These are phyloP conservation scores for Psilocybe azurescens DNA, from an alignment of 768 basidiomycete species.

Conservation along the genomic window DNA sequence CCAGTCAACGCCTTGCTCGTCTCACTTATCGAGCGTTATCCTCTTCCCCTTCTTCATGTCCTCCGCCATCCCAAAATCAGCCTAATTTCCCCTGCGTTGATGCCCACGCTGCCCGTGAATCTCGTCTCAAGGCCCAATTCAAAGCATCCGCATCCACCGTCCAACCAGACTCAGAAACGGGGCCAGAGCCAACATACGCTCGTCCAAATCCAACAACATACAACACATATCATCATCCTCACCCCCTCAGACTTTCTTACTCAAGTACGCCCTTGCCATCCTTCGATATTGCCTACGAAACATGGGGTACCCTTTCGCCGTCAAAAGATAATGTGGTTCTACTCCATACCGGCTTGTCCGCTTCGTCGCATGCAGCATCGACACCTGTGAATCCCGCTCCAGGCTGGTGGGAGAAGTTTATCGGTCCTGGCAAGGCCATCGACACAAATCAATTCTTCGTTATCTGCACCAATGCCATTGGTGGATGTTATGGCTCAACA, in stretches of 20 bases:
- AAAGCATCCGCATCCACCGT: conserved; percentile 16
- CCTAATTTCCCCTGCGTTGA: conserved; percentile 80
- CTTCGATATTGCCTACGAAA: conserved; percentile 94
- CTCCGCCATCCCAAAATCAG: conserved; percentile 10
- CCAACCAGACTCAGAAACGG: conserved; percentile 45
- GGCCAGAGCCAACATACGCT: conserved; percentile 85
- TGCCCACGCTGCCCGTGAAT: conserved; percentile 76
- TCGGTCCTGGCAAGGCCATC: conserved; percentile 91
- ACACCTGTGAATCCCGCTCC: conserved; percentile 76
- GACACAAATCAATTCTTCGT: conserved; percentile 94
- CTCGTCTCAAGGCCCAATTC: conserved; percentile 43
- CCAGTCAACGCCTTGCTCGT: conserved; percentile 2
- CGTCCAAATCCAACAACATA: conserved; percentile 81
- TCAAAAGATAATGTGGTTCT: conserved; percentile 87
- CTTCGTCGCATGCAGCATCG: conserved; percentile 93
- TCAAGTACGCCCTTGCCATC: conserved; percentile 57
- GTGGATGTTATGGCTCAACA: conserved; percentile 97
- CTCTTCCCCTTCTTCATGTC: conserved; percentile 9
- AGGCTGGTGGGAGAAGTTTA: conserved; percentile 99
- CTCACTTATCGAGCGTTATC: not conserved
- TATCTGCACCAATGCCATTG: conserved; percentile 95
- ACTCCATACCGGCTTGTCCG: conserved; percentile 94
- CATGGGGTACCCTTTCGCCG: conserved; percentile 91
- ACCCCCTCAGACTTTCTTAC: conserved; percentile 70
- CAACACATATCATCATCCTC: conserved; percentile 63